Base-by-base conservation (phyloP, 768 basidiomycete species). In the Agaricus bisporus region DNA sequence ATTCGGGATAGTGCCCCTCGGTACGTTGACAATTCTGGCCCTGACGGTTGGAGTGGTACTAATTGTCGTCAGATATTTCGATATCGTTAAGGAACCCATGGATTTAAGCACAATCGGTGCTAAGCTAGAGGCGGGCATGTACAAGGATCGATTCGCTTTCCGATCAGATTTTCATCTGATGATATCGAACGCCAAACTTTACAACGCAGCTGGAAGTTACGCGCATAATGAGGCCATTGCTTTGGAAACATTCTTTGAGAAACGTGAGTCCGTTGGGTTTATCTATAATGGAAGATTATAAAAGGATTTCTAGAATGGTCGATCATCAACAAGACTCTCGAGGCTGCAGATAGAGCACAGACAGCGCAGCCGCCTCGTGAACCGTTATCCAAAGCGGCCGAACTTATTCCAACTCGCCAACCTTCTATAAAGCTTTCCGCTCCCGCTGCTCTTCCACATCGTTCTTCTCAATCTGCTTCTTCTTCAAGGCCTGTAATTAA, bases 31-130 rank as follows among this genome's bases (percentile, higher is more conserved):
- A 26, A 37, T 55, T 14, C 41, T 51, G 20, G 32, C 6, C 45
- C 10, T 41, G 10, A 48, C 41, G 42, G 32, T 44, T 25, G 11
- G n/a, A 38, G n/a, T 42, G 42, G 28, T 28, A 53, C 50, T 63
- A 25, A 67, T 55, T 10, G 47, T 18, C 38, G 58, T 17, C 32
- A 95, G 94, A 60, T 98, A 98, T 66, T 92, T 93, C 62, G 85
- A 89, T 49, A 71, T 94, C 55, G 86, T 99, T 67, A 89, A 89
- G 67, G 77, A 87, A 10, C 95, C 97, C 0, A 98, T 99, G 91
- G 97, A 99, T 64, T 75, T 98, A 15, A 85, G 85, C 48, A 93
- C 94, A 0, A 88, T 95, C 75, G 74, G 78, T 25, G 87, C 87
- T 36, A 98, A 95, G 66, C 71, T 98, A 10, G 85, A 89, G 60